Conservation (phyloP, 805 yeast species). For the Kregervanrija pseudodelftensis region DNA sequence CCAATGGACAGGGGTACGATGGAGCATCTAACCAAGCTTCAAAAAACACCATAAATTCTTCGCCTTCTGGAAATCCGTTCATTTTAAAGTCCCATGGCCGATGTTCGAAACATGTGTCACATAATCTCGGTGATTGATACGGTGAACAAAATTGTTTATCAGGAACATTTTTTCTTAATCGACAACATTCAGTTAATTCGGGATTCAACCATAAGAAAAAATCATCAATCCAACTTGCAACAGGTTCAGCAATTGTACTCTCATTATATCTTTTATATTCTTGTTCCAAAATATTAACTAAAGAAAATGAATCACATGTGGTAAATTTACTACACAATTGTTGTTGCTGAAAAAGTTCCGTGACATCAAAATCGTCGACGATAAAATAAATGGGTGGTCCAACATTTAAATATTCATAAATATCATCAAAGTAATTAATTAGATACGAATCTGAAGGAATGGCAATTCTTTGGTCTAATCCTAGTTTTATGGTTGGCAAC, state of each 20-base stretch:
- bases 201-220: slow-evolving; percentile 85
- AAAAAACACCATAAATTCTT: slow-evolving; percentile 61
- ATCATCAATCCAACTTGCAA: slow-evolving; percentile 92
- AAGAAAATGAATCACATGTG: slow-evolving; percentile 70
- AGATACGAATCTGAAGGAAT: slow-evolving; percentile 79
- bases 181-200: slow-evolving; percentile 76
- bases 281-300: slow-evolving; percentile 76
- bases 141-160: slow-evolving; percentile 58
- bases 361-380: slow-evolving; percentile 59
- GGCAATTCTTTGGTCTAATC: slow-evolving; percentile 86
- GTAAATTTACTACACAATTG: slow-evolving; percentile 82
- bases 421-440: slow-evolving; percentile 71
- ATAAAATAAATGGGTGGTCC: slow-evolving; percentile 94
- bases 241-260: slow-evolving; percentile 72
- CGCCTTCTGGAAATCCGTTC: slow-evolving; percentile 77
- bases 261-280: slow-evolving; percentile 61
- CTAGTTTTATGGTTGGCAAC: slow-evolving; percentile 64
- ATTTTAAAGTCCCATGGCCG: slow-evolving; percentile 63
- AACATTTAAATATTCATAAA: slow-evolving; percentile 64
- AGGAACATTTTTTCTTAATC: slow-evolving; percentile 44
- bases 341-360: slow-evolving; percentile 56
- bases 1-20: slow-evolving; percentile 89
- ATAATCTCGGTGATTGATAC: slow-evolving; percentile 57
- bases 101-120: slow-evolving; percentile 64
- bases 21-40: slow-evolving; percentile 74